A percentile compares a stretch with the other conserved stretches of the same genome.
Conservation (phyloP, 2,329 filamentous ascomycete genomes). For the Xylaria sp. region DNA sequence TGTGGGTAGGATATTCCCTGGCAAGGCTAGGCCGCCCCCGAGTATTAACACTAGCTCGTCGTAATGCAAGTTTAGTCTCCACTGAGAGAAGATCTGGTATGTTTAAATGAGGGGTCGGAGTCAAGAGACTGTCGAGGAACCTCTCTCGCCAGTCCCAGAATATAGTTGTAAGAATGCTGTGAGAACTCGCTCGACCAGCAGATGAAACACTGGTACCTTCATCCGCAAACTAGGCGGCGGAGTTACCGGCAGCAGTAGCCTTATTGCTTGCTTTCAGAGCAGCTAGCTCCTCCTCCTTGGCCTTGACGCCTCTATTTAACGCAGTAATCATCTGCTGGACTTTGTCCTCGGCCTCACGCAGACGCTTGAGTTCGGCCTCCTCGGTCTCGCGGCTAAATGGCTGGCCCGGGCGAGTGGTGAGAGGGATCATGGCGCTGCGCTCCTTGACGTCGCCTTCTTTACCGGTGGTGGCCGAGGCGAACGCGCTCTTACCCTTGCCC, state of each 20-base stretch:
- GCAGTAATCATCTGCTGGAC: slow-evolving; percentile 70
- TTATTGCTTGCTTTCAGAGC: slow-evolving; percentile 69
- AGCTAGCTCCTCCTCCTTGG: slow-evolving; percentile 71
- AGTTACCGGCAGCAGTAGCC: slow-evolving; percentile 49
- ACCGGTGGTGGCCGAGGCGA: slow-evolving; percentile 21
- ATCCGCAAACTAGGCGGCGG: slow-evolving; percentile 41
- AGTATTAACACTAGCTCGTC: background rate
- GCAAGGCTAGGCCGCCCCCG: background rate
- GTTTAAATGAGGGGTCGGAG: background rate
- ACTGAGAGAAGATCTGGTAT: background rate
- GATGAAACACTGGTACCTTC: slow-evolving; percentile 11
- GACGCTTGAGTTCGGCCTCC: slow-evolving; percentile 68
- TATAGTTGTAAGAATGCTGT: no score
- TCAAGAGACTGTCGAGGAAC: background rate
- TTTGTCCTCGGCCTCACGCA: slow-evolving; percentile 72
- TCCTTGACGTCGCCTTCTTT: slow-evolving; percentile 59
- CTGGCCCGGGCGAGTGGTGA: slow-evolving; percentile 71
- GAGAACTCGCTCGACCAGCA: background rate
- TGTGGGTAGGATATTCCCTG: background rate
- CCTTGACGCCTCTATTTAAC: slow-evolving; percentile 70
- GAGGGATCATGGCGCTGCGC: slow-evolving; percentile 79
- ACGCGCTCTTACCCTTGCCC: slow-evolving; percentile 61
- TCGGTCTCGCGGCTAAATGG: slow-evolving; percentile 81
- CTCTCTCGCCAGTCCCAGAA: no score
- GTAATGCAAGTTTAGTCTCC: background rate